Evolutionary conservation across 1,284 basidiomycete genomes (phyloP), one percentile per base, ranked within the genome.

Genomic region (Chondrostereum purpureum): DNA sequence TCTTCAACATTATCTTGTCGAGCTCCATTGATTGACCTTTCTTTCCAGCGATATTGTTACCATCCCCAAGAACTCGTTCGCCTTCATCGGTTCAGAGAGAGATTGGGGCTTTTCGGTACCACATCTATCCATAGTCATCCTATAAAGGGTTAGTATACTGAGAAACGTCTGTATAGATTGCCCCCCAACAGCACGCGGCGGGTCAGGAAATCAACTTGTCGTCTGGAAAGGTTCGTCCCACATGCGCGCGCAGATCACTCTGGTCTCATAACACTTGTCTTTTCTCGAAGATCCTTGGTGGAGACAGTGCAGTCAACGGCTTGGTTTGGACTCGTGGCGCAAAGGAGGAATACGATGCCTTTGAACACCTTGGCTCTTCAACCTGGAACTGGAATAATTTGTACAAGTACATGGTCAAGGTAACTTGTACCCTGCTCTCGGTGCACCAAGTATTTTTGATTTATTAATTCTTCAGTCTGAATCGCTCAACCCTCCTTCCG

Each of bases 311-410:
- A n/a, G 57, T 65, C 39, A 66, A 66, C 43, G 64, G 62, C 41
- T 56, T 64, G 20, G 58, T 57, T 16, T 67, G 65, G 65, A 56
- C 56, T 44, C 60, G 63, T 34, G 62, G 63, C 4, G 53, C 60
- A 23, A 56, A 56, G 31, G 50, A 55, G 16, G 65, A 67, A 44
- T 60, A 61, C 61, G 56, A 59, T 55, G 53, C 39, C 6, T 46
- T 54, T 16, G 51, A 44, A n/a, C 48, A 40, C 22, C 42, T 47
- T 17, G 51, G 50, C 8, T 49, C 51, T 19, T 33, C 43, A 18
- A 52, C 52, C 3, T 57, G 54, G 54, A 56, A 57, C 39, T 57
- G 55, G 55, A 24, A 47, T 1, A 44, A 45, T 17, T 46, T 47
- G 18, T 24, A 39, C 18, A 33, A 31, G 13, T 57, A 53, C 21